Percentiles rank a stretch among this genome's conserved stretches.
phyloP scores from a whole-genome alignment of 306 rosid species.

The Castanopsis chinensis region DNA sequence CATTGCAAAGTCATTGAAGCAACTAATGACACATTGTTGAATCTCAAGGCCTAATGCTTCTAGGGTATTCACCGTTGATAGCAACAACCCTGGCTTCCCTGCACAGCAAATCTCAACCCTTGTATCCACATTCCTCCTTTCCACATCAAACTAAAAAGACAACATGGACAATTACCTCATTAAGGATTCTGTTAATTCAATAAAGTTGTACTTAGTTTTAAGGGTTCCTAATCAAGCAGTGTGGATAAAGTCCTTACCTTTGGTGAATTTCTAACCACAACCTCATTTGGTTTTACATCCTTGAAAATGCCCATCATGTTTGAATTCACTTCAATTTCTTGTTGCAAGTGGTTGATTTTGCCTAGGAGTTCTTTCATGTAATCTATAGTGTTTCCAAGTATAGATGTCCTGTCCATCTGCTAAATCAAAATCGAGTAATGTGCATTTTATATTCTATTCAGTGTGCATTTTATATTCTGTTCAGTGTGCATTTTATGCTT shows the following conservation, averaged over 20 bases:
- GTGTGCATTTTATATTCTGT: too few species aligned
- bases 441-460: too few species aligned
- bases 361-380: constrained; percentile 90
- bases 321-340: constrained; percentile 48
- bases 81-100: constrained; percentile 75
- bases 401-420: constrained; percentile 98
- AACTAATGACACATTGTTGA: constrained; percentile 88
- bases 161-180: not conserved
- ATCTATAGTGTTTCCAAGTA: constrained; percentile 89
- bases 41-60: constrained; percentile 94
- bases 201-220: not conserved
- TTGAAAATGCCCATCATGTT: constrained; percentile 44
- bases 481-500: too few species aligned
- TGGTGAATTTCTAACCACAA: constrained; percentile 66
- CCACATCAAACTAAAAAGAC: constrained; percentile 71
- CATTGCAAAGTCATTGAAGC: constrained; percentile 90
- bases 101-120: constrained; percentile 74
- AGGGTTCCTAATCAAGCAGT: not conserved
- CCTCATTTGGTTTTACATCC: constrained; percentile 64
- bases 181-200: not conserved
- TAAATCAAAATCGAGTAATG: constrained; percentile 1
- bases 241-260: constrained; percentile 40
- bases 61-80: constrained; percentile 69
- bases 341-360: constrained; percentile 63
- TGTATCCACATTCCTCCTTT: constrained; percentile 57